phyloP scores from a whole-genome alignment of 176 grass and related monocot genomes.

The Aegilops longissima region DNA sequence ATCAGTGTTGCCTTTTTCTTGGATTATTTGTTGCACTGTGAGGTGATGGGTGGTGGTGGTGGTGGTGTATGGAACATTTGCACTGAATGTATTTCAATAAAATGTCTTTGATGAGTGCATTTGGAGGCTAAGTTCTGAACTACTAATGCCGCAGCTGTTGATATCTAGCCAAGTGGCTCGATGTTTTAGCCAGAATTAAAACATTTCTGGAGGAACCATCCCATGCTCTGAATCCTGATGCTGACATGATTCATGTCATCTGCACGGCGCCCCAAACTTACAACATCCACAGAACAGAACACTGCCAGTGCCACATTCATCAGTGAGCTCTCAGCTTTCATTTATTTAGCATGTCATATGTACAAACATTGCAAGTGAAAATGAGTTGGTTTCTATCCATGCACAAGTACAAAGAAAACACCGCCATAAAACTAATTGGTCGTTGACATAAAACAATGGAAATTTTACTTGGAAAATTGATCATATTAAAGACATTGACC shows the following conservation, averaged over 20 bases:
- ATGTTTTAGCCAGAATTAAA: no score
- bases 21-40: neutral
- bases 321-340: neutral
- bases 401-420: neutral
- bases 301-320: neutral
- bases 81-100: neutral
- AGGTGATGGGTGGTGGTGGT: slow-evolving; percentile 17
- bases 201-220: no score
- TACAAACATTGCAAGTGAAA: neutral
- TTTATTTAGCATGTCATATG: neutral
- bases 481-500: no score
- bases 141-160: neutral
- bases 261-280: neutral
- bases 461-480: no score
- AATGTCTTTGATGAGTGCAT: neutral
- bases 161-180: no score
- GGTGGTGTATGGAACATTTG: neutral
- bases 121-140: neutral
- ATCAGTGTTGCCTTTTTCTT: neutral
- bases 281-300: neutral
- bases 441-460: no score
- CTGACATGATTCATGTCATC: neutral
- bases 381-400: slow-evolving; percentile 2
- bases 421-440: no score
- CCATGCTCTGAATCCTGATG: neutral